Conservation (phyloP, 768 basidiomycete genomes). For the Pleurotus sapidus region DNA sequence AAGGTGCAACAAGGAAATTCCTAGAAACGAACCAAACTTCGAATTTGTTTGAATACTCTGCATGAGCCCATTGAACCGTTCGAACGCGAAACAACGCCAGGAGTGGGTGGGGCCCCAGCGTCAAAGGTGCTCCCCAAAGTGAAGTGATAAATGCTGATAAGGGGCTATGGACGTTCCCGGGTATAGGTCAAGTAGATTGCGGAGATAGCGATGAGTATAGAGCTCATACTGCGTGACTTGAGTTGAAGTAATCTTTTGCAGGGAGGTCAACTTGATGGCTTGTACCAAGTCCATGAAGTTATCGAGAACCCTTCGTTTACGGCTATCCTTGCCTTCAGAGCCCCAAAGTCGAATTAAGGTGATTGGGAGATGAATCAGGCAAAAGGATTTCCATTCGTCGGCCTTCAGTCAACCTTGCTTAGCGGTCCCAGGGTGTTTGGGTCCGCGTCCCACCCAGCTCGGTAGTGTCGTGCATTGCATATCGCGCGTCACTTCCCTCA, state of each 20-base stretch:
- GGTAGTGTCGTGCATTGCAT: constrained; percentile 16
- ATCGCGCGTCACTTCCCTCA: constrained; percentile 11
- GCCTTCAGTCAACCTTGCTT: no score
- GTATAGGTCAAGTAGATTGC: constrained; percentile 24
- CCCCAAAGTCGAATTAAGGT: constrained; percentile 35
- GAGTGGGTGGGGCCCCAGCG: constrained; percentile 32
- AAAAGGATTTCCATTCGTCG: constrained; percentile 32
- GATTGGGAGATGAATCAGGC: constrained; percentile 30
- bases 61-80: constrained; percentile 27
- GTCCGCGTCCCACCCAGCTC: constrained; percentile 10
- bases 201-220: constrained; percentile 30
- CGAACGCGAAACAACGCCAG: constrained; percentile 21
- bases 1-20: not conserved
- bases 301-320: constrained; percentile 17
- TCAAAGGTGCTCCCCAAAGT: constrained; percentile 26
- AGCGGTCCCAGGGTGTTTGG: no score
- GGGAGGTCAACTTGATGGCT: constrained; percentile 27
- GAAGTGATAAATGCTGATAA: constrained; percentile 39
- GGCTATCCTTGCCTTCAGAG: not conserved
- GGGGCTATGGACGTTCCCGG: constrained; percentile 22
- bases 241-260: constrained; percentile 15
- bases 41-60: constrained; percentile 26
- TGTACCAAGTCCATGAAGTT: constrained; percentile 33
- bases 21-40: constrained; percentile 24
- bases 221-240: constrained; percentile 21